A percentile compares a stretch with the other conserved stretches of the same genome.
These are phyloP conservation scores for Tylopilus sp. DNA, from an alignment of 768 basidiomycete genomes.

Conservation along the genomic window DNA sequence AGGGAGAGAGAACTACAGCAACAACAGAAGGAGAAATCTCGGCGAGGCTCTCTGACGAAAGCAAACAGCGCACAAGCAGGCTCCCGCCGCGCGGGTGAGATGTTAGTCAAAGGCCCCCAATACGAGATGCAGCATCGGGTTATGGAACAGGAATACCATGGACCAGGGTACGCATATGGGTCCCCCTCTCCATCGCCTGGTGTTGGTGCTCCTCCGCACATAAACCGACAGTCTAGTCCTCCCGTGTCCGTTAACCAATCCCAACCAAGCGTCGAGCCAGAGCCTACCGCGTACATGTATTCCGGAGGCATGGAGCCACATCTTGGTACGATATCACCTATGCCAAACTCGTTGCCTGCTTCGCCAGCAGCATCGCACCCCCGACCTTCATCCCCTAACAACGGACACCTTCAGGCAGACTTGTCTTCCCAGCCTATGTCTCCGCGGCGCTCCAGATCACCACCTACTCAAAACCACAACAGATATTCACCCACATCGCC, in stretches of 20 bases:
- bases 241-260: slow-evolving; percentile 27
- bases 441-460: slow-evolving; percentile 50
- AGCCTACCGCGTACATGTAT: slow-evolving; percentile 25
- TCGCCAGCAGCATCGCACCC: slow-evolving; percentile 24
- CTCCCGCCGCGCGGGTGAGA: slow-evolving; percentile 72
- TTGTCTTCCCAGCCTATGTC: slow-evolving; percentile 28
- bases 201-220: slow-evolving; percentile 16
- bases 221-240: slow-evolving; percentile 26
- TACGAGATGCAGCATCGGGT: slow-evolving; percentile 94
- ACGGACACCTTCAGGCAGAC: slow-evolving; percentile 16
- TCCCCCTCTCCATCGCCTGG: slow-evolving; percentile 25
- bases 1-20: slow-evolving; percentile 31
- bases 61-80: slow-evolving; percentile 44
- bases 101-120: slow-evolving; percentile 82
- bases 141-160: slow-evolving; percentile 84
- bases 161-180: slow-evolving; percentile 28
- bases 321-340: slow-evolving; percentile 54
- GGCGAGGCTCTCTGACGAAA: slow-evolving; percentile 66
- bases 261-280: slow-evolving; percentile 29
- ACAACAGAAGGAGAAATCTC: slow-evolving; percentile 40
- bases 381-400: slow-evolving; percentile 32
- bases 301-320: slow-evolving; percentile 35
- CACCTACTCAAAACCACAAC: slow-evolving; percentile 42
- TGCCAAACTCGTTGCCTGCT: slow-evolving; percentile 16
- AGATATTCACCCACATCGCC: slow-evolving; percentile 35